Evolutionary conservation across 306 rosid genomes (phyloP).

Genomic region (Dicorynia guianensis): DNA sequence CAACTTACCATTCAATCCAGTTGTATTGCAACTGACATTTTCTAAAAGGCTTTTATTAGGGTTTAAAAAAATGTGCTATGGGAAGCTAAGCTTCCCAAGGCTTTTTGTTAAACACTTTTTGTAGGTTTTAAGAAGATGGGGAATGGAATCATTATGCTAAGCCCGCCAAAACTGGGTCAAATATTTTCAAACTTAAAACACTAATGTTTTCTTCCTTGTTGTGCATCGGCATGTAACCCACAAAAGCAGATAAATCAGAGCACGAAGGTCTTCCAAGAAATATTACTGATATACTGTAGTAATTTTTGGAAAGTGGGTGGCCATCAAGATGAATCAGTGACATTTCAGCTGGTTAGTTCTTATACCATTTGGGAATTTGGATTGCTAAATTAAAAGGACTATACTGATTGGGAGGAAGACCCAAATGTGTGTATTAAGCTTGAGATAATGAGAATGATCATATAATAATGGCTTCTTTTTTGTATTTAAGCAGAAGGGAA

Average conservation of each 20-base stretch:
- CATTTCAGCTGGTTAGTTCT: background rate
- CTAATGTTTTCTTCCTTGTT: background rate
- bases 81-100: too few species aligned
- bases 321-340: background rate
- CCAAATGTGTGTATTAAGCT: background rate
- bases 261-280: background rate
- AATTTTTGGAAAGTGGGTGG: background rate
- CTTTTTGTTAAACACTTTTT: too few species aligned
- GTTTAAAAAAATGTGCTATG: too few species aligned
- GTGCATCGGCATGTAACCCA: background rate
- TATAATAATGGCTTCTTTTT: too few species aligned
- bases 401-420: background rate
- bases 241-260: background rate
- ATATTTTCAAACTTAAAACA: background rate
- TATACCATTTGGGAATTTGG: background rate
- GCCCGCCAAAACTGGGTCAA: background rate
- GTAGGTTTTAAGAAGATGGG: background rate
- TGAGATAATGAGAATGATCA: background rate
- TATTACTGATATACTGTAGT: background rate
- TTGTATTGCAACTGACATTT: background rate
- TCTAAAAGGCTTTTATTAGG: background rate
- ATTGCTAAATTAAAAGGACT: background rate
- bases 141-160: background rate
- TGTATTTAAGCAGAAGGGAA: background rate
- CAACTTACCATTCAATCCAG: background rate